phyloP scores from a whole-genome alignment of 352 stramenopile genomes.

The Phytophthora nicotianae region DNA sequence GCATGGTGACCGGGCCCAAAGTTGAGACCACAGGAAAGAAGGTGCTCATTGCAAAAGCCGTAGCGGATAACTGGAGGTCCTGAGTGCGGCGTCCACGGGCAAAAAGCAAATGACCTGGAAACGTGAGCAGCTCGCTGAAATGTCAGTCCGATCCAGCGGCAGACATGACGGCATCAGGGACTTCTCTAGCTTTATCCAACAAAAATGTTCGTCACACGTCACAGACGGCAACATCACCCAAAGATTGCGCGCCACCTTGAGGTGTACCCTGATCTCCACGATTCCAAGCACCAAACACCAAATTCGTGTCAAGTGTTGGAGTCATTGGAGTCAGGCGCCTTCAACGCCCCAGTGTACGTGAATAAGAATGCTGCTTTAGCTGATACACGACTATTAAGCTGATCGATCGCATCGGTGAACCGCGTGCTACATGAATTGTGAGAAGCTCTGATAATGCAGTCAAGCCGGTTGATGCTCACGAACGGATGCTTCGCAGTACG shows the following conservation, averaged over 20 bases:
- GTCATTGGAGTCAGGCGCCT: too few species aligned
- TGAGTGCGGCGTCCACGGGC: constrained; percentile 24
- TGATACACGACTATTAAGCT: background rate
- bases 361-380: constrained; percentile 1
- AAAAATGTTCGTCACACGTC: constrained; percentile 22
- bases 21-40: constrained; percentile 82
- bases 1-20: constrained; percentile 52
- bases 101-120: constrained; percentile 25
- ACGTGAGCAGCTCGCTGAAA: constrained; percentile 1
- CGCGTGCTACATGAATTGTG: too few species aligned
- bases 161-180: constrained; percentile 3
- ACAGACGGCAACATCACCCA: constrained; percentile 13
- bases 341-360: background rate
- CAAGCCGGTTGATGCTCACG: background rate
- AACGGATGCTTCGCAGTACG: background rate
- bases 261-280: constrained; percentile 16
- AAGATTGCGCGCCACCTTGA: constrained; percentile 16
- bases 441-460: too few species aligned
- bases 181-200: constrained; percentile 23
- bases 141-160: constrained; percentile 13
- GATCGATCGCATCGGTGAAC: background rate
- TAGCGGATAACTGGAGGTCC: constrained; percentile 12
- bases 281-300: constrained; percentile 15
- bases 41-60: constrained; percentile 55
- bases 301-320: too few species aligned